Percentiles rank a stretch among this genome's conserved stretches.
Evolutionary conservation across 306 rosid species (phyloP).

Genomic region (Arachis stenosperma): DNA sequence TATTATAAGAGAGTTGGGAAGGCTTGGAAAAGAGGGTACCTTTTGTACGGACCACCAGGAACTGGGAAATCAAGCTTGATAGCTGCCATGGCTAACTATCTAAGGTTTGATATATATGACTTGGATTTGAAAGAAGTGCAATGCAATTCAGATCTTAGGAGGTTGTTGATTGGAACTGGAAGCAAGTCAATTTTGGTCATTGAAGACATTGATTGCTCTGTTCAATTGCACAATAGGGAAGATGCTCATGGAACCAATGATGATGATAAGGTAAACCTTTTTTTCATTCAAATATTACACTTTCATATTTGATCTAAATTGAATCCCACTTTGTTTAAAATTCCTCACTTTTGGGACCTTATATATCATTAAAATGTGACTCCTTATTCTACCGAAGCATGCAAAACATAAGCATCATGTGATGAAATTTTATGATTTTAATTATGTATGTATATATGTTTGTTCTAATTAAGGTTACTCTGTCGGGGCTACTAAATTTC

Average conservation of each 20-base stretch:
- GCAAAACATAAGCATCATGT: not conserved
- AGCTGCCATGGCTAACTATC: slow-evolving; percentile 66
- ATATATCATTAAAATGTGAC: too few relatives aligned
- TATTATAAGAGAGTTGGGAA: slow-evolving; percentile 60
- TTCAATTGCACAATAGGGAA: slow-evolving; percentile 53
- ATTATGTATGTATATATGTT: not conserved
- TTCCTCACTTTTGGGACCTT: too few relatives aligned
- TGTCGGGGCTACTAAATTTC: slow-evolving; percentile 63
- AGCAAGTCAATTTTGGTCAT: slow-evolving; percentile 59
- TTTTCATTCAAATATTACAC: not conserved
- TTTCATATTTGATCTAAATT: too few relatives aligned
- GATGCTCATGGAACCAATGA: slow-evolving; percentile 26
- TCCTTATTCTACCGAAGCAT: not conserved
- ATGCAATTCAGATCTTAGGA: slow-evolving; percentile 61
- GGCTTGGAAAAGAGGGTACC: slow-evolving; percentile 67
- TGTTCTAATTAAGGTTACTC: slow-evolving; percentile 46
- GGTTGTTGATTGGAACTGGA: slow-evolving; percentile 56
- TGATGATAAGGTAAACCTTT: slow-evolving; percentile 47
- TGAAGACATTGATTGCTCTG: slow-evolving; percentile 67
- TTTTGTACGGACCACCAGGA: slow-evolving; percentile 63
- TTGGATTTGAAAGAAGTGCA: slow-evolving; percentile 65
- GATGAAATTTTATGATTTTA: not conserved
- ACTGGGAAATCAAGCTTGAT: slow-evolving; percentile 65
- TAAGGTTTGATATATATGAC: slow-evolving; percentile 57
- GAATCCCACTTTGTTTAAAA: too few relatives aligned